Conservation (phyloP, 495 filamentous ascomycete genomes). For the Pyronema domesticum region DNA sequence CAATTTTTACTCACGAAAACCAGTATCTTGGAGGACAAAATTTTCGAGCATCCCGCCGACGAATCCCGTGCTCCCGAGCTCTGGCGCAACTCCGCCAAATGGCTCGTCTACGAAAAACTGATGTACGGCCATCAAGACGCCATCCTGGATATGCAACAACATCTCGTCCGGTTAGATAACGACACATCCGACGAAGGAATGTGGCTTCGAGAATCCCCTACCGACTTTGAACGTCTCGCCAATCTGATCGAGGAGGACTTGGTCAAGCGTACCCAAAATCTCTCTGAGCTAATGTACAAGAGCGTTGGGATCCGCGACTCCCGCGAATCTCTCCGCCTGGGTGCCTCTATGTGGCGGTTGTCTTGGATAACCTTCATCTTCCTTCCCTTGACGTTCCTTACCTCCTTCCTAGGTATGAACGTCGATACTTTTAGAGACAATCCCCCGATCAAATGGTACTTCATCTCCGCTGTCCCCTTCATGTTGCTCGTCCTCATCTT, state of each 20-base stretch:
- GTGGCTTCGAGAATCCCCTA: slow-evolving; percentile 29
- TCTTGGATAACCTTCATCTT: slow-evolving; percentile 38
- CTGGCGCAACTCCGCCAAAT: slow-evolving; percentile 34
- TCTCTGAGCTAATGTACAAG: slow-evolving; percentile 38
- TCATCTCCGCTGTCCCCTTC: slow-evolving; percentile 31
- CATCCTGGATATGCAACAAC: slow-evolving; percentile 32
- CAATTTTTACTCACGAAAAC: not conserved
- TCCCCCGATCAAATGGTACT: slow-evolving; percentile 36
- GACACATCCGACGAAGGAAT: slow-evolving; percentile 19
- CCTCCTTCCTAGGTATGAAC: slow-evolving; percentile 39
- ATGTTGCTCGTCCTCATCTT: slow-evolving; percentile 29
- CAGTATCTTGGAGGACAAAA: slow-evolving; percentile 34
- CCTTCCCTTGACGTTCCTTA: slow-evolving; percentile 36
- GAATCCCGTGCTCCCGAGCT: slow-evolving; percentile 38
- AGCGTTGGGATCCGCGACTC: slow-evolving; percentile 37
- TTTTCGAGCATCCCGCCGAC: slow-evolving; percentile 39
- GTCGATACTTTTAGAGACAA: slow-evolving; percentile 28
- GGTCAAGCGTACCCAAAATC: slow-evolving; percentile 32
- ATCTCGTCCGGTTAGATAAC: slow-evolving; percentile 24
- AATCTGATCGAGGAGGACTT: slow-evolving; percentile 33
- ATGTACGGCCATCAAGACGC: slow-evolving; percentile 33
- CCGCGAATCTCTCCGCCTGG: slow-evolving; percentile 33
- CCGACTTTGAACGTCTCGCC: slow-evolving; percentile 29
- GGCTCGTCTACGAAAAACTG: slow-evolving; percentile 38
- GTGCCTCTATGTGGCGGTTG: slow-evolving; percentile 31